Evolutionary conservation across 1,284 basidiomycete species (phyloP), one percentile per base, ranked within the genome.

Genomic region (Cystobasidium slooffiae): DNA sequence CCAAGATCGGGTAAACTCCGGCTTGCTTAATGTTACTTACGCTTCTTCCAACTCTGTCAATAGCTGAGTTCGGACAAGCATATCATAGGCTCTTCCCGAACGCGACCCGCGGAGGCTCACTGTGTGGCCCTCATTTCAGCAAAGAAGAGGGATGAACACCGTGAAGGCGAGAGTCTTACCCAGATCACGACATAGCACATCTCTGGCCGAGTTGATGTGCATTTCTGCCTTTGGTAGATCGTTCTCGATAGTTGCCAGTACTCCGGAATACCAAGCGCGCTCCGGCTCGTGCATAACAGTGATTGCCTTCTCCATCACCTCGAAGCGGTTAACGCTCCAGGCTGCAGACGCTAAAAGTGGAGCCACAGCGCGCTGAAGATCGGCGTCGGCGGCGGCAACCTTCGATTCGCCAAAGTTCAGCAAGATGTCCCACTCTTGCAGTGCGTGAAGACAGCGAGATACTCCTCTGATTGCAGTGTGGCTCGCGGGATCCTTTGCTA

Each of bases 21-120:
- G 20, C 22, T 62, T 51, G 9, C 43, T 41, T 43, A 18, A 16
- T n/a, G 5, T 1, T 7, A 44, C 70, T 56, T 59, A 73, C 70
- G 59, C 73, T 56, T 75, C 73, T 49, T 75, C 73, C 24, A 75
- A 51, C 66, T 75, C 73, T 8, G 66, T 68, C 8, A 75, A 51
- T 8, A 75, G 56, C 43, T 75, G 73, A 49, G 73, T 61, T 6
- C 73, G 65, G 3, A 66, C 63, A 44, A 75, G 24, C 10, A 75
- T 14, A 22, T 68, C 65, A 41, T 75, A 75, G 20, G 47, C 73
- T 31, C 65, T 16, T 12, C 58, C 65, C 14, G 73, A 68, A 16
- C 67, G 66, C 31, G 65, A 63, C 37, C 62, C 52, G 6, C 70
- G 64, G n/a, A 59, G 41, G 9, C 41, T 31, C 49, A 68, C 65